A percentile compares a stretch with the other conserved stretches of the same genome.
Conservation (phyloP, 2,329 filamentous ascomycete species). For the Sphaceloma murrayae region DNA sequence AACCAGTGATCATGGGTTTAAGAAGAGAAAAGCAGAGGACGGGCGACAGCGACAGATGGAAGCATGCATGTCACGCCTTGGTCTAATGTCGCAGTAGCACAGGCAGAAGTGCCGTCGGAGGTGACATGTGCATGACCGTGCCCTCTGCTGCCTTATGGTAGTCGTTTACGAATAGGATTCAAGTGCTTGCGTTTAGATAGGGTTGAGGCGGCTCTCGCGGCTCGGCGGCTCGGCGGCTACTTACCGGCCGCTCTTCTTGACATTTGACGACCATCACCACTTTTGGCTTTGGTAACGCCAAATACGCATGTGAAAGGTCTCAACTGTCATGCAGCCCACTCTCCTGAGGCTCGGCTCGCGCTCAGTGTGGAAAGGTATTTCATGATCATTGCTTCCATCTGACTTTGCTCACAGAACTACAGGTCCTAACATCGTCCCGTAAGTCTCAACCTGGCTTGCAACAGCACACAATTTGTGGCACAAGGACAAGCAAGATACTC, state of each 20-base stretch:
- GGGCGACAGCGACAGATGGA: conserved; percentile 1
- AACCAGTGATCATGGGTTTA: neutral
- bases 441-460: conserved; percentile 37
- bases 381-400: too few species aligned
- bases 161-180: neutral
- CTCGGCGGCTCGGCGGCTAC: too few species aligned
- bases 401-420: conserved; percentile 15
- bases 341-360: conserved; percentile 55
- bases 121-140: conserved; percentile 5
- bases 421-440: conserved; percentile 65
- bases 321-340: conserved; percentile 20
- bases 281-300: neutral
- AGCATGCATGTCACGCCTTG: conserved; percentile 6
- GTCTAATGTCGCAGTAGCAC: neutral
- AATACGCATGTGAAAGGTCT: neutral
- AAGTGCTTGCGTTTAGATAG: conserved; percentile 6
- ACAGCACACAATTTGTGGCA: too few species aligned
- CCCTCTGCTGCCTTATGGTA: conserved; percentile 10
- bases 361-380: conserved; percentile 89
- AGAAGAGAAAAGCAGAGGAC: neutral
- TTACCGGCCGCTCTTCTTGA: too few species aligned
- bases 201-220: conserved; percentile 3
- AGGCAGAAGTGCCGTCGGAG: neutral
- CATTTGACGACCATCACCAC: neutral
- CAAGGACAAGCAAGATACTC: too few species aligned